phyloP scores from a whole-genome alignment of 179 eudicot genomes.

The Heliamphora pulchella region DNA sequence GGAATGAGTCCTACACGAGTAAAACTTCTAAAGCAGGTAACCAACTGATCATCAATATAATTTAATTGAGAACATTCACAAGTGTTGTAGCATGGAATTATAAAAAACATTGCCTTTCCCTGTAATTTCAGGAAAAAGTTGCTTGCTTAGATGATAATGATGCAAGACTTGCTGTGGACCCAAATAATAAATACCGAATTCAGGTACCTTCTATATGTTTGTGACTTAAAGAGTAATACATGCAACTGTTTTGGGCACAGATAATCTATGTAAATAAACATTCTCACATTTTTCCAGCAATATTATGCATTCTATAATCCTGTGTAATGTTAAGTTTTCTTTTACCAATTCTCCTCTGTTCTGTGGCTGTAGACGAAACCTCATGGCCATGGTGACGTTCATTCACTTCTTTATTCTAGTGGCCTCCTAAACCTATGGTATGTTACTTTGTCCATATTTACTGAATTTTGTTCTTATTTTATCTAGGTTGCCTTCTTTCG shows the following conservation, averaged over 20 bases:
- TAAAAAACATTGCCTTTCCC: neutral
- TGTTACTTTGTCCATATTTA: neutral
- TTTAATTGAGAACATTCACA: neutral
- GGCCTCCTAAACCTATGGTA: conserved; percentile 74
- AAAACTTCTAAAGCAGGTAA: conserved; percentile 84
- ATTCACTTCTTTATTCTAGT: conserved; percentile 76
- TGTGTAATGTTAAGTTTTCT: conserved; percentile 7
- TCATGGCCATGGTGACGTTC: conserved; percentile 99
- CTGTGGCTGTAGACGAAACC: conserved; percentile 68
- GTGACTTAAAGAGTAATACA: neutral
- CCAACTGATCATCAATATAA: neutral
- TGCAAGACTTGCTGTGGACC: conserved; percentile 87
- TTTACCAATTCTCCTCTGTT: neutral
- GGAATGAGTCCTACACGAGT: conserved; percentile 85
- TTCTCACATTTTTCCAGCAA: neutral
- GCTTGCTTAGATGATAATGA: conserved; percentile 98
- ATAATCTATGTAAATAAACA: neutral
- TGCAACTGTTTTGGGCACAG: neutral
- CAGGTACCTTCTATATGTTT: conserved; percentile 44
- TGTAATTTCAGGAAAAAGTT: conserved; percentile 75
- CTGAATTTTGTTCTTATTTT: conserved; percentile 11
- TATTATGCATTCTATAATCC: neutral
- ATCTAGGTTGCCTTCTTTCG: neutral
- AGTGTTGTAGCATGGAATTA: neutral
- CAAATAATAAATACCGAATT: conserved; percentile 65